Evolutionary conservation across 495 filamentous ascomycete species (phyloP).

Genomic region (Trichoderma reesei): DNA sequence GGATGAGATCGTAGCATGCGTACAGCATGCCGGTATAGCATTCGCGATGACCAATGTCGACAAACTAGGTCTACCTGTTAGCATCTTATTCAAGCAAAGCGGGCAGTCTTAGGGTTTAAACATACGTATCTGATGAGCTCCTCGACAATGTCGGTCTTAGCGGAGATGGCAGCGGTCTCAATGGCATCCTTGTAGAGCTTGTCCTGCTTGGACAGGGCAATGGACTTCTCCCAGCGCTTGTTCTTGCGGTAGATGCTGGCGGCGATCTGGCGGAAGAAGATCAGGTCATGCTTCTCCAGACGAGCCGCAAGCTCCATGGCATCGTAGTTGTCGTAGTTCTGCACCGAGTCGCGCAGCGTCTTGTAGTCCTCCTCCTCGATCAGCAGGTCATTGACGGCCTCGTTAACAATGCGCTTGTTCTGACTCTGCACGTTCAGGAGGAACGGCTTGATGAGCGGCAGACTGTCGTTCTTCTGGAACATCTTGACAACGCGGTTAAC

Average conservation of each 20-base stretch:
- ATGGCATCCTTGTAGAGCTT: constrained; percentile 99
- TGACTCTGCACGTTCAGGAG: constrained; percentile 91
- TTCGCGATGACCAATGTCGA: constrained; percentile 97
- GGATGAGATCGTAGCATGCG: constrained; percentile 95
- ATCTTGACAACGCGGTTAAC: constrained; percentile 97
- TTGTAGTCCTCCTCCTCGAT: constrained; percentile 99
- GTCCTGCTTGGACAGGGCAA: constrained; percentile 95
- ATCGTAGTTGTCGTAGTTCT: constrained; percentile 99
- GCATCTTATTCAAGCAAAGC: constrained; percentile 22
- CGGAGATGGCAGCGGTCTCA: constrained; percentile 93
- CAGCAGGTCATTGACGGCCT: constrained; percentile 94
- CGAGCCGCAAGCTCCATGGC: constrained; percentile 89
- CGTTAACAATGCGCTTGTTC: constrained; percentile 97
- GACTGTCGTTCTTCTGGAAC: constrained; percentile 97
- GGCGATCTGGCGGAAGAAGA: constrained; percentile 99
- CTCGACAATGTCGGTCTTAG: constrained; percentile 84
- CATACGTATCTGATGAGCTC: constrained; percentile 94
- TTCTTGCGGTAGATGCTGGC: constrained; percentile 99
- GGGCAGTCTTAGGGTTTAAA: constrained; percentile 18
- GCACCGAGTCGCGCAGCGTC: constrained; percentile 91
- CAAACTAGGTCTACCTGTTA: constrained; percentile 53
- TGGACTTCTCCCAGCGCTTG: constrained; percentile 99
- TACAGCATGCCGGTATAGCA: constrained; percentile 99
- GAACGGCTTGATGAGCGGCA: constrained; percentile 98
- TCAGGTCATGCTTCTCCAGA: constrained; percentile 89